Evolutionary conservation across 2,329 filamentous ascomycete species (phyloP), one percentile per base, ranked within the genome.

Genomic region (Xylaria sp.): DNA sequence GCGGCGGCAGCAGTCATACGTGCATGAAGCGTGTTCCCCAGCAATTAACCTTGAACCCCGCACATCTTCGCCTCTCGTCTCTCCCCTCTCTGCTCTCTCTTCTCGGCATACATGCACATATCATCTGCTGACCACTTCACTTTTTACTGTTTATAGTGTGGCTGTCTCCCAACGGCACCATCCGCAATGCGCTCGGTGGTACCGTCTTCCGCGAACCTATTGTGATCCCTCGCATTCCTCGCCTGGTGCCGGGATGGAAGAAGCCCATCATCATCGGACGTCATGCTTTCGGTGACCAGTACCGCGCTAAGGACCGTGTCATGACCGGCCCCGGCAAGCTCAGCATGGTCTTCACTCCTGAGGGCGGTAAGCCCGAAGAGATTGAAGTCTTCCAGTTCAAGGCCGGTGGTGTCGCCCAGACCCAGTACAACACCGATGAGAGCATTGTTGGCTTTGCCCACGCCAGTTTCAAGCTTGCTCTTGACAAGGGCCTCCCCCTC

Each of bases 151-250:
- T 54, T 52, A 47, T 68, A 92, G 89, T 97, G 94, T 99, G 94
- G 94, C 84, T 97, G 60, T 96, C 91, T 59, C 94, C 94, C 72
- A 99, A 99, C 76, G 94, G 94, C 74, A 99, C 86, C 63, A 89
- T 89, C 78, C 83, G 86, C 69, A 89, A 89, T 72, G 80, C 80
- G 62, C 83, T 89, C 54, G 93, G 93, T 71, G 94, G 94, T 73
- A 99, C 94, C 72, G 93, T 99, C 71, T 99, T 99, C 89, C 90
- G 94, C 76, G 94, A 97, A 79, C 94, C 94, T 70, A 99, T 99
- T 70, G 91, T 99, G 73, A 97, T 99, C 71, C 89, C 90, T 68
- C 85, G 87, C 72, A 91, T 99, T 66, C 94, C 94, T 60, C 90
- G 93, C 71, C 87, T 99, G 59, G 91, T 99, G 55, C 92, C 91